Evolutionary conservation across 139 green algal species (phyloP).

Genomic region (Tetradesmus obliquus): DNA sequence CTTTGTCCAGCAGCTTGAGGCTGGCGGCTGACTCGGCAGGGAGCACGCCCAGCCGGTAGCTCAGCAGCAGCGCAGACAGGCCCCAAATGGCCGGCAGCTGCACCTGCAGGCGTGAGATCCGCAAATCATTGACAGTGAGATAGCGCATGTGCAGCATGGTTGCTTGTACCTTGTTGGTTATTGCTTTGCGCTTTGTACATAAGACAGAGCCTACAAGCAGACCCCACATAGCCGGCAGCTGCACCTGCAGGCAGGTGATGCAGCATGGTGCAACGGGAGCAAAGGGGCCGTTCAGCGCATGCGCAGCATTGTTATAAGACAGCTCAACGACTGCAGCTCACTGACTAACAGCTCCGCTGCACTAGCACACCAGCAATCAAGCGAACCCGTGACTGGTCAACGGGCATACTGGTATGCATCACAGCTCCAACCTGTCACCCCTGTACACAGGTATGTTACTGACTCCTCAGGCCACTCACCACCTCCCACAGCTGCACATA

Average conservation of each 20-base stretch:
- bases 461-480: constrained; percentile 26
- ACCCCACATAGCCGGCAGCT: too few species aligned
- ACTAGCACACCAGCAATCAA: not conserved
- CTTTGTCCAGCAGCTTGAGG: constrained; percentile 95
- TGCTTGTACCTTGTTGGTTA: not conserved
- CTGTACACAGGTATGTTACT: too few species aligned
- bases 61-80: constrained; percentile 81
- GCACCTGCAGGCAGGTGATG: too few species aligned
- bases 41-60: constrained; percentile 80
- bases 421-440: too few species aligned
- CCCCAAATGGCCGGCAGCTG: constrained; percentile 76
- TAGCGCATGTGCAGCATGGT: not conserved
- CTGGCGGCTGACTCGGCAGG: constrained; percentile 71
- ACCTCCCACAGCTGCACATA: constrained; percentile 68
- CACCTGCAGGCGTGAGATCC: constrained; percentile 42
- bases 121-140: not conserved
- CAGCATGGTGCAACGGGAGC: too few species aligned
- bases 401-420: too few species aligned
- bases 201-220: not conserved
- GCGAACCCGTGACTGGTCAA: not conserved
- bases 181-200: not conserved
- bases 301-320: too few species aligned
- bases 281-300: too few species aligned
- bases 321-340: too few species aligned
- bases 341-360: not conserved